These are phyloP conservation scores for Citrus trifoliata DNA, from an alignment of 345 rosid species.

Conservation along the genomic window DNA sequence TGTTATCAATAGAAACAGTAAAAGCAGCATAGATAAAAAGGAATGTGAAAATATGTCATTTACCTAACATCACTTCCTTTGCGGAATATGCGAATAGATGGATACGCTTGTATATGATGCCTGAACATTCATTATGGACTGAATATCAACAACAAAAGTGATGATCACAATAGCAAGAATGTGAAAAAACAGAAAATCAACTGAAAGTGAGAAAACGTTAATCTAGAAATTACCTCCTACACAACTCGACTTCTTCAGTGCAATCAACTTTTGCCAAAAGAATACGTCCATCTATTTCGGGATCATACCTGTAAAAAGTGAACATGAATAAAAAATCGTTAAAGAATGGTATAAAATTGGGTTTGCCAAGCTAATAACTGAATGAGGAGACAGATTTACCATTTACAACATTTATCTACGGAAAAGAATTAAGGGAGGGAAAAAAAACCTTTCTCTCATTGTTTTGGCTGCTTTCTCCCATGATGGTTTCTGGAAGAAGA, in stretches of 20 bases:
- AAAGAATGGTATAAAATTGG: constrained; percentile 7
- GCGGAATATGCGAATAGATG: constrained; percentile 96
- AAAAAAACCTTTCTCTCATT: constrained; percentile 66
- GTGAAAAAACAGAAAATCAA: constrained; percentile 1
- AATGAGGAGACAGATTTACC: neutral
- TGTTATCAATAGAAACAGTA: too few species aligned
- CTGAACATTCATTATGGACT: constrained; percentile 37
- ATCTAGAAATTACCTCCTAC: constrained; percentile 65
- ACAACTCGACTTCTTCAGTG: constrained; percentile 72
- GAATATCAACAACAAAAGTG: constrained; percentile 6
- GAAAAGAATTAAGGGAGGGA: neutral
- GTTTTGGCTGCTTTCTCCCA: constrained; percentile 96
- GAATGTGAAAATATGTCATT: constrained; percentile 6
- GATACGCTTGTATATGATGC: constrained; percentile 95
- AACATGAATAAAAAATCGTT: constrained; percentile 7
- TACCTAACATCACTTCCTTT: constrained; percentile 92
- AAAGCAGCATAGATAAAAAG: neutral
- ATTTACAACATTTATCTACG: neutral
- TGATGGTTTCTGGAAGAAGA: constrained; percentile 79
- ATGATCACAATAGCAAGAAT: neutral
- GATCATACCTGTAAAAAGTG: constrained; percentile 69
- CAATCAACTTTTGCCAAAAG: constrained; percentile 88
- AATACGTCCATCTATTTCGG: constrained; percentile 88
- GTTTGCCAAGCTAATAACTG: neutral
- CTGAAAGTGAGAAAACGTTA: constrained; percentile 11